A percentile compares a stretch with the other conserved stretches of the same genome.
Evolutionary conservation across 2,329 filamentous ascomycete species (phyloP).

Genomic region (Stylonectria norvegica): DNA sequence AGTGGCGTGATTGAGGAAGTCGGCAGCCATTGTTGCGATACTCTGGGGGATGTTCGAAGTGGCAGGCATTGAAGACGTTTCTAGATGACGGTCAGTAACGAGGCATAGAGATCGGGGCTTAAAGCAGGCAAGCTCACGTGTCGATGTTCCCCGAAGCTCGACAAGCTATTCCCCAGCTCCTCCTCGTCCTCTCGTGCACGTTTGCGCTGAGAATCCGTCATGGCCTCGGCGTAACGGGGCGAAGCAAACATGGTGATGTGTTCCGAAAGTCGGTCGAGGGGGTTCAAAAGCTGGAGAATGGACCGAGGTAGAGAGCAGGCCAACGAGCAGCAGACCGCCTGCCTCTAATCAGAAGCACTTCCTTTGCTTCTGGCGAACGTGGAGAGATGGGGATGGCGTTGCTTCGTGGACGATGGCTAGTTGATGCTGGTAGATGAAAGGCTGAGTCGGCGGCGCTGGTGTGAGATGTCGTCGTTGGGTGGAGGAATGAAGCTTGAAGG

Average conservation of each 20-base stretch:
- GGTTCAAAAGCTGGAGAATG: too few species aligned
- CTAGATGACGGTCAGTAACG: slow-evolving; percentile 31
- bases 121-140: slow-evolving; percentile 37
- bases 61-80: slow-evolving; percentile 55
- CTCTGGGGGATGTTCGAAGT: slow-evolving; percentile 43
- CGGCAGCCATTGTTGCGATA: slow-evolving; percentile 28
- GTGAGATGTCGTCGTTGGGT: not conserved
- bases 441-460: not conserved
- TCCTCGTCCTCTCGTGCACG: slow-evolving; percentile 46
- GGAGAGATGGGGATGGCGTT: not conserved
- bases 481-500: not conserved
- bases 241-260: slow-evolving; percentile 36
- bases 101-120: not conserved
- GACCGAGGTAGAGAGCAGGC: too few species aligned
- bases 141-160: slow-evolving; percentile 49
- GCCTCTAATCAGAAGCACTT: too few species aligned
- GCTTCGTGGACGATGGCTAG: not conserved
- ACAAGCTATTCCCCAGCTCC: slow-evolving; percentile 34
- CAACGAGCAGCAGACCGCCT: too few species aligned
- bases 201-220: slow-evolving; percentile 40
- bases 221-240: slow-evolving; percentile 30
- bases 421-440: not conserved
- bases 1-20: slow-evolving; percentile 37
- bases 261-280: too few species aligned
- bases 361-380: not conserved